Base-by-base conservation (phyloP, 2,329 filamentous ascomycete genomes). In the Ilyonectria robusta region DNA sequence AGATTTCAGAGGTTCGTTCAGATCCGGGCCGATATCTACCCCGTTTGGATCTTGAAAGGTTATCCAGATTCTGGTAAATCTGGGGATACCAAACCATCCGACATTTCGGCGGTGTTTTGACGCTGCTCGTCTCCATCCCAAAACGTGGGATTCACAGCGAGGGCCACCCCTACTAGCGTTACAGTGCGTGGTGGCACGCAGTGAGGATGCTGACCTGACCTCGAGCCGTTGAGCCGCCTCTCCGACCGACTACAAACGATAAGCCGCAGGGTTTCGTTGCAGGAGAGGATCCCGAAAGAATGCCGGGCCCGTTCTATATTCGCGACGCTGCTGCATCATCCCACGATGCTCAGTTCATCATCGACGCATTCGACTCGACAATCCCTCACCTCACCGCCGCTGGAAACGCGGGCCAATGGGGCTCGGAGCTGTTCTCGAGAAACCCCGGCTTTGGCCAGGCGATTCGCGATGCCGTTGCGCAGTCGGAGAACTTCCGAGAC, bases 401-500 rank as follows among this genome's bases (percentile, higher is more conserved):
- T 19, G 78, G 73, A 37, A 78, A 72, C 53, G 70, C 63, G 54
- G 72, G 55, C n/a, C 76, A 77, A 73, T 79, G 78, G 76, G 76
- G 76, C 8, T 54, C 66, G 19, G 55, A 69, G 64, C 77, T 66
- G 21, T 75, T 78, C 44, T 76, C 73, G 6, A 60, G 61, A 9
- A 73, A 69, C 37, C 53, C 75, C 26, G 72, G 67, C 15, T 77
- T 77, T 21, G 7, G 59, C 4, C 66, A 75, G 15, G 66, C 68
- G 13, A 75, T 69, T 29, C 53, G 61, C 46, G 67, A 76, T 40
- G 61, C 69, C 29, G 56, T 78, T 21, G 46, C 21, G 4, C 59
- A 72, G 37, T 79, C 77, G 29, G 69, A 76, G 60, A 59, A 37
- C 15, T 78, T 76, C 65, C 69, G 60, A 55, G 35, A 46, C n/a